phyloP scores from a whole-genome alignment of 768 basidiomycete species.

The Amanita molliuscula region DNA sequence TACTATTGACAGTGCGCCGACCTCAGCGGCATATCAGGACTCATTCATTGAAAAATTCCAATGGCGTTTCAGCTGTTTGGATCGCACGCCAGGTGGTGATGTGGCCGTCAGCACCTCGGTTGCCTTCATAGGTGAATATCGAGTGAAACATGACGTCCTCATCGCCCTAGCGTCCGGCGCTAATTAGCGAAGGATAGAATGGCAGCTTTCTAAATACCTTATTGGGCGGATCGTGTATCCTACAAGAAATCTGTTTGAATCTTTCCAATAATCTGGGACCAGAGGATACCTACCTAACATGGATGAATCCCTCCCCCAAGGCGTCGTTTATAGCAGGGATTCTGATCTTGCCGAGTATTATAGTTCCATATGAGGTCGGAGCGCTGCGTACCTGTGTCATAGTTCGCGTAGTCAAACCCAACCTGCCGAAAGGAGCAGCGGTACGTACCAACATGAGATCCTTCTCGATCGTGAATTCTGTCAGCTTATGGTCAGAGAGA shows the following conservation, averaged over 20 bases:
- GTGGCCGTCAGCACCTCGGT: constrained; percentile 32
- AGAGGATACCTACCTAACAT: constrained; percentile 45
- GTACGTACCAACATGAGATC: constrained; percentile 30
- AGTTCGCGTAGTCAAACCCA: constrained; percentile 28
- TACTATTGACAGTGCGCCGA: no score
- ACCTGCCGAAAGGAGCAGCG: neutral
- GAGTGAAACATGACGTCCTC: constrained; percentile 67
- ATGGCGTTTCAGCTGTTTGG: constrained; percentile 43
- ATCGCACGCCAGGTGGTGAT: constrained; percentile 57
- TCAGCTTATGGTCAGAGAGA: constrained; percentile 43
- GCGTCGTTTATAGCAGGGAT: constrained; percentile 56
- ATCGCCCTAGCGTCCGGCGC: constrained; percentile 32
- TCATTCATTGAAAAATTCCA: constrained; percentile 68
- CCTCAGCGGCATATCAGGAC: neutral
- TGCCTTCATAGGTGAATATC: constrained; percentile 51
- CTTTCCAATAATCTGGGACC: constrained; percentile 3
- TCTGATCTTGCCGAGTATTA: constrained; percentile 69
- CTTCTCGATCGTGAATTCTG: constrained; percentile 36
- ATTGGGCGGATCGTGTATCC: constrained; percentile 71
- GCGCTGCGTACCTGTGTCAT: constrained; percentile 39
- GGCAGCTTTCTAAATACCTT: constrained; percentile 30
- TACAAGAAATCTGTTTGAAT: constrained; percentile 16
- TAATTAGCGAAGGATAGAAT: neutral
- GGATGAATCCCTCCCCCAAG: constrained; percentile 56
- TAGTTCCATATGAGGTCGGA: constrained; percentile 51